These are phyloP conservation scores for Stephanodiscus triporus DNA, from an alignment of 108 stramenopile species.

Conservation along the genomic window DNA sequence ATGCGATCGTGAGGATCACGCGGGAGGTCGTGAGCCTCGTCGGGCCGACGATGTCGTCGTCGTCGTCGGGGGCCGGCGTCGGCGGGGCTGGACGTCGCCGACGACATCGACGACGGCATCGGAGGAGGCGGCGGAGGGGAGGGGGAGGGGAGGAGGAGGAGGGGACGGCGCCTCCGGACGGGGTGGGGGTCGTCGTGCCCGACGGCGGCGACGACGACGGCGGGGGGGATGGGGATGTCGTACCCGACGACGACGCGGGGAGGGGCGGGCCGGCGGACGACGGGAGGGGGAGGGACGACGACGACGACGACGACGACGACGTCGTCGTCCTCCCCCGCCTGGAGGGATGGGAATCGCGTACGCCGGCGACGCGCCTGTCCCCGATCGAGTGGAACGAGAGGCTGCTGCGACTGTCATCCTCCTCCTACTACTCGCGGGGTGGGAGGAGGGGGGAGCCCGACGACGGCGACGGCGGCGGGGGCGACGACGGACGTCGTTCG, in stretches of 20 bases:
- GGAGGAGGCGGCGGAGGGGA: slow-evolving; percentile 34
- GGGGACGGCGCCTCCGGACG: neutral
- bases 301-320: neutral
- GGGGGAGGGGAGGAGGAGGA: slow-evolving; percentile 1
- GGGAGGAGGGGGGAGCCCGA: neutral
- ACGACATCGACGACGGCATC: slow-evolving; percentile 32
- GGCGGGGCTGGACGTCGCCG: neutral
- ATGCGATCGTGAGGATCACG: slow-evolving; percentile 64
- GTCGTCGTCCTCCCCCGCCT: neutral
- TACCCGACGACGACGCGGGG: neutral
- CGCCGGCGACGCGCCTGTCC: slow-evolving; percentile 65
- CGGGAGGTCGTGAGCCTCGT: slow-evolving; percentile 74
- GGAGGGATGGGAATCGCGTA: slow-evolving; percentile 44
- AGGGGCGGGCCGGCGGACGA: neutral
- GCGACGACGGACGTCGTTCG: neutral
- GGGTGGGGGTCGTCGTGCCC: neutral
- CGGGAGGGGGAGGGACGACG: neutral
- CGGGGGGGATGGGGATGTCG: no score
- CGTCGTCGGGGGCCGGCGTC: slow-evolving; percentile 5
- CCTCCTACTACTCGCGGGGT: neutral
- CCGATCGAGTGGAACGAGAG: slow-evolving; percentile 74
- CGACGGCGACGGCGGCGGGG: neutral
- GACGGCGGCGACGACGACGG: no score
- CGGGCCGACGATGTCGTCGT: slow-evolving; percentile 29
- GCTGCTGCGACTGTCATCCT: slow-evolving; percentile 31